Evolutionary conservation across 2,329 filamentous ascomycete species (phyloP).

Genomic region (Beauveria varroae): DNA sequence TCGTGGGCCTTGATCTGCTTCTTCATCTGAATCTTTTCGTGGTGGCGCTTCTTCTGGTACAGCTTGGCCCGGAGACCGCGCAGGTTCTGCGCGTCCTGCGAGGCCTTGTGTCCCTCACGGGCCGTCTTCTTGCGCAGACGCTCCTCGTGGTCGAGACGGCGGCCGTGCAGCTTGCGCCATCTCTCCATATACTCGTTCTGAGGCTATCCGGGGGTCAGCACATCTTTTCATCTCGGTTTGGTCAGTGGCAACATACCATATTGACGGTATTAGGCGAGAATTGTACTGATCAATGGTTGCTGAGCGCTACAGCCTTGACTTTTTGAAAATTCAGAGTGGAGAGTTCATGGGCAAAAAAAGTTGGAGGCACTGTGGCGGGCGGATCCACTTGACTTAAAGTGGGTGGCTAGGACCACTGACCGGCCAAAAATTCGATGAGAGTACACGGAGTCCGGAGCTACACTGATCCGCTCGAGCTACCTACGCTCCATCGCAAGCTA

Average conservation of each 20-base stretch:
- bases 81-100: conserved; percentile 86
- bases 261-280: conserved; percentile 21
- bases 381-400: conserved; percentile 3
- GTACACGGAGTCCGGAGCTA: conserved; percentile 24
- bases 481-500: conserved; percentile 5
- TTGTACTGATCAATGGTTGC: conserved; percentile 13
- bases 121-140: conserved; percentile 78
- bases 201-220: conserved; percentile 42
- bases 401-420: conserved; percentile 8
- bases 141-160: conserved; percentile 72
- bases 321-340: conserved; percentile 11
- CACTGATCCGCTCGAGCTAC: conserved; percentile 24
- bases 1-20: conserved; percentile 93
- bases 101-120: conserved; percentile 81
- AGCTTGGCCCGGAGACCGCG: conserved; percentile 88
- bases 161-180: conserved; percentile 49
- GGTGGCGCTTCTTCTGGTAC: conserved; percentile 85
- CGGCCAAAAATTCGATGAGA: conserved; percentile 9
- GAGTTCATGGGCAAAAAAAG: conserved; percentile 14
- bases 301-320: conserved; percentile 18
- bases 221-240: background rate
- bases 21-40: conserved; percentile 98
- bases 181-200: conserved; percentile 69
- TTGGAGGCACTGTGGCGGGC: conserved; percentile 16
- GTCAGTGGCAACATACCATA: conserved; percentile 22